Conservation (phyloP, 1,139 yeast genomes). For the Suhomyces ambrosiae region DNA sequence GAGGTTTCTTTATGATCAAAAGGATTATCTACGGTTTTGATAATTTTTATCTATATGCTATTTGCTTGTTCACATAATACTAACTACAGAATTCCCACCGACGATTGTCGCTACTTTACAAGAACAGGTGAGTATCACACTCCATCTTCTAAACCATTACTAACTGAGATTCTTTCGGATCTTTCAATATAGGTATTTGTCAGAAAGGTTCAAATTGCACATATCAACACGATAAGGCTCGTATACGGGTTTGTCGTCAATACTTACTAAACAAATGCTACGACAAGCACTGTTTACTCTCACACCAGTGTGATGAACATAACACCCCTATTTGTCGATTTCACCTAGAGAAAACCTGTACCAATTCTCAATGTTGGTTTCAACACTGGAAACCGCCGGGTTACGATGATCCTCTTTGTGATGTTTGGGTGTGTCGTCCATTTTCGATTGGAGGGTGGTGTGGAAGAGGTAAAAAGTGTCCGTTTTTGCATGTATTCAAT, state of each 20-base stretch:
- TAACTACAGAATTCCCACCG: constrained; percentile 23
- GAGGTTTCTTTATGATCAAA: too few relatives aligned
- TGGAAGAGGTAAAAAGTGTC: constrained; percentile 59
- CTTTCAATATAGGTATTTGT: constrained; percentile 49
- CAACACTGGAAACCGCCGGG: constrained; percentile 41
- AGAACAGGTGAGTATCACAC: constrained; percentile 41
- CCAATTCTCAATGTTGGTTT: constrained; percentile 56
- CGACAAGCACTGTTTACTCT: constrained; percentile 49
- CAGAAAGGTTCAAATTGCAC: constrained; percentile 54
- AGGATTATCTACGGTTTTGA: too few relatives aligned
- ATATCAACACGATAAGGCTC: constrained; percentile 54
- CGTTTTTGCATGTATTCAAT: constrained; percentile 56
- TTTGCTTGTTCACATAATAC: too few relatives aligned
- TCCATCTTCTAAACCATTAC: constrained; percentile 14
- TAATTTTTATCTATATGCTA: too few relatives aligned
- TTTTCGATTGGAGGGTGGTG: constrained; percentile 75
- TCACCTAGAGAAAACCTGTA: constrained; percentile 53
- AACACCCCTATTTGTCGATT: constrained; percentile 70
- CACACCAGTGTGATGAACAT: constrained; percentile 59
- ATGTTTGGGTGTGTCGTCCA: constrained; percentile 59
- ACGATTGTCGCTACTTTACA: constrained; percentile 42
- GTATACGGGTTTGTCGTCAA: constrained; percentile 57
- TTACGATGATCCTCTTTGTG: constrained; percentile 43
- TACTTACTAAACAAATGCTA: constrained; percentile 51
- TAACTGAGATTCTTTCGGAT: constrained; percentile 22